These are phyloP conservation scores for Schizochytrium sp. DNA, from an alignment of 108 stramenopile species.

Conservation along the genomic window DNA sequence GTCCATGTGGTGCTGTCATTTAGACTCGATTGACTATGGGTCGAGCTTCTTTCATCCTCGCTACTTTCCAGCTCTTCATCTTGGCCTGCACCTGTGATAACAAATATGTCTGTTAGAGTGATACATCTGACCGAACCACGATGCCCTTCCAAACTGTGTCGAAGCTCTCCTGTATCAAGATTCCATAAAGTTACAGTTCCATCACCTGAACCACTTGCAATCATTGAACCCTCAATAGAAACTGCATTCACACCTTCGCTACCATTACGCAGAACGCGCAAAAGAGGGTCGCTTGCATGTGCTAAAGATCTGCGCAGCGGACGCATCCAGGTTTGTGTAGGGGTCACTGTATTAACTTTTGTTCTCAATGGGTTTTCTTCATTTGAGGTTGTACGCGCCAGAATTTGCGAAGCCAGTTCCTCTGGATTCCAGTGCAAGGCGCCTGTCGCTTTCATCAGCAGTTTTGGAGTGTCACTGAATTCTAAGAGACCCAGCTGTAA, in stretches of 20 bases:
- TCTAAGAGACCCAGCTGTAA: background rate
- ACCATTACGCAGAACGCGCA: background rate
- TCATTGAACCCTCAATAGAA: background rate
- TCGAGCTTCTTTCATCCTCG: too few species aligned
- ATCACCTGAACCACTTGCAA: background rate
- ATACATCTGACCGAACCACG: background rate
- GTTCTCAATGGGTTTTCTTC: too few species aligned
- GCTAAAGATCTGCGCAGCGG: background rate
- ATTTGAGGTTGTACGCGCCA: background rate
- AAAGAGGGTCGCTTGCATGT: background rate
- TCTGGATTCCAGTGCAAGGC: background rate
- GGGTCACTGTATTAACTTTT: too few species aligned
- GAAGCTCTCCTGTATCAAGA: background rate
- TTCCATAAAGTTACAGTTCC: background rate
- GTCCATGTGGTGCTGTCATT: too few species aligned
- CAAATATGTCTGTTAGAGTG: background rate
- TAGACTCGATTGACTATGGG: too few species aligned
- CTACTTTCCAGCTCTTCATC: too few species aligned
- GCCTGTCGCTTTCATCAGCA: background rate
- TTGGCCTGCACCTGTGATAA: too few species aligned
- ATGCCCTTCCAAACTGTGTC: background rate
- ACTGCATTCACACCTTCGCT: background rate
- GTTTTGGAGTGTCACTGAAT: background rate
- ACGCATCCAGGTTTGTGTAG: background rate
- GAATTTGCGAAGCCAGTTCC: background rate